Percentiles rank a stretch among this genome's conserved stretches.
phyloP scores from a whole-genome alignment of 2,329 filamentous ascomycete genomes.

The Pseudodiploospora longispora region DNA sequence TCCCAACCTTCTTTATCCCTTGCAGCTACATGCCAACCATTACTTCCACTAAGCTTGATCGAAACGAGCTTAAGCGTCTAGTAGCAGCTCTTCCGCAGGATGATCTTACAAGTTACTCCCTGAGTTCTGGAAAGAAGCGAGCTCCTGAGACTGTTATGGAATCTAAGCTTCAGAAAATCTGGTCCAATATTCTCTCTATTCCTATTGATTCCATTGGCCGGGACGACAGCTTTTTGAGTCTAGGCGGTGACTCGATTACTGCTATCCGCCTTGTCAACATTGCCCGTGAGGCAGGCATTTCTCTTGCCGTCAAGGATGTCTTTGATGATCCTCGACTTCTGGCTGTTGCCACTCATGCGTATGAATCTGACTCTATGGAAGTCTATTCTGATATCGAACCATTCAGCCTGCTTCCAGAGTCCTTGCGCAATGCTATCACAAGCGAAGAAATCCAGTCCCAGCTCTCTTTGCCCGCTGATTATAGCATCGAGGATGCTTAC shows the following conservation, averaged over 20 bases:
- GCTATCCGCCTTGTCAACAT: background rate
- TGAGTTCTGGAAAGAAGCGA: no score
- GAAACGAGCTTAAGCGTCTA: no score
- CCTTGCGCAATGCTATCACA: background rate
- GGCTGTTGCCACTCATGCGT: no score
- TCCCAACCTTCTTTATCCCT: no score
- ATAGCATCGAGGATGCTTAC: background rate
- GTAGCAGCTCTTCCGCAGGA: no score
- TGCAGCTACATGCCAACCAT: no score
- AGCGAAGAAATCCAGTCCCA: background rate
- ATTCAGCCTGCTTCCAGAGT: background rate
- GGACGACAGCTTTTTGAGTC: constrained; percentile 27
- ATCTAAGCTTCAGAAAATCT: background rate
- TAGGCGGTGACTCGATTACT: constrained; percentile 33
- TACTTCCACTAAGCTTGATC: no score
- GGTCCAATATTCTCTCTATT: background rate
- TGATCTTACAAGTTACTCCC: no score
- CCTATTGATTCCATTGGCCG: background rate
- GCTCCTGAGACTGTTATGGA: background rate
- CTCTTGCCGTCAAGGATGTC: no score
- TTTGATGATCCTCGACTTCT: no score
- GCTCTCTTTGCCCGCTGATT: background rate
- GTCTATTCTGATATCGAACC: background rate
- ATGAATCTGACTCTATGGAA: no score
- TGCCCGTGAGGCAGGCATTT: no score